Conservation (phyloP, 768 basidiomycete genomes). For the Termitomyces sp. region DNA sequence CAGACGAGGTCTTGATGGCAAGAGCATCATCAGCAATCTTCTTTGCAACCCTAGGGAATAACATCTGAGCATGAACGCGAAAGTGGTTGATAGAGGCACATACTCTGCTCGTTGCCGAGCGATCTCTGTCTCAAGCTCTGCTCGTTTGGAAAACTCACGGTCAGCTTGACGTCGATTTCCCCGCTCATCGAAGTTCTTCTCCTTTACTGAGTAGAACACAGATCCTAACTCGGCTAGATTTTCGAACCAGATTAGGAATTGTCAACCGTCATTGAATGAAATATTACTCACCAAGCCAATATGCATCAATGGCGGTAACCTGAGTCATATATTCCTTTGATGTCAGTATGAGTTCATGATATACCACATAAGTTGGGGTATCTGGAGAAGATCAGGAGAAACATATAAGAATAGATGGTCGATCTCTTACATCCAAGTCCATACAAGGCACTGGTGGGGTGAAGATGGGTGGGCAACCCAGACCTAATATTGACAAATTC, state of each 20-base stretch:
- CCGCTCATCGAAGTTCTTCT: conserved; percentile 94
- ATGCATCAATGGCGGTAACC: conserved; percentile 96
- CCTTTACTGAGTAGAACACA: conserved; percentile 96
- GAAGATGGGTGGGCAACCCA: conserved; percentile 90
- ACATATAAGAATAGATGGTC: not conserved
- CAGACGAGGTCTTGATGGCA: conserved; percentile 48
- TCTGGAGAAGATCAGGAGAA: conserved; percentile 41
- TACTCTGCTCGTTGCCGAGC: conserved; percentile 79
- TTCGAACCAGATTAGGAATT: not conserved
- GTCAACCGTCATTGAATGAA: not conserved
- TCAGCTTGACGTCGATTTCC: conserved; percentile 76
- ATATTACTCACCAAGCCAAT: conserved; percentile 80
- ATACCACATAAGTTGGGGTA: conserved; percentile 94
- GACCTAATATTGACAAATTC: conserved; percentile 98
- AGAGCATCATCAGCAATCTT: conserved; percentile 59
- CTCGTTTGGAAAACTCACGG: conserved; percentile 87
- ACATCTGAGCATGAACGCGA: not conserved
- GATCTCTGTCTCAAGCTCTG: conserved; percentile 91
- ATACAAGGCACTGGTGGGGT: conserved; percentile 95
- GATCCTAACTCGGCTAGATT: conserved; percentile 84
- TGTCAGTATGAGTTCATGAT: conserved; percentile 93
- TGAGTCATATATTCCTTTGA: conserved; percentile 99
- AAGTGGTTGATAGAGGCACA: conserved; percentile 20
- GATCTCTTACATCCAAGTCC: conserved; percentile 83
- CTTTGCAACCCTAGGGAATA: conserved; percentile 48